Evolutionary conservation across 306 rosid genomes (phyloP), one percentile per base, ranked within the genome.

Genomic region (Quercus agrifolia): DNA sequence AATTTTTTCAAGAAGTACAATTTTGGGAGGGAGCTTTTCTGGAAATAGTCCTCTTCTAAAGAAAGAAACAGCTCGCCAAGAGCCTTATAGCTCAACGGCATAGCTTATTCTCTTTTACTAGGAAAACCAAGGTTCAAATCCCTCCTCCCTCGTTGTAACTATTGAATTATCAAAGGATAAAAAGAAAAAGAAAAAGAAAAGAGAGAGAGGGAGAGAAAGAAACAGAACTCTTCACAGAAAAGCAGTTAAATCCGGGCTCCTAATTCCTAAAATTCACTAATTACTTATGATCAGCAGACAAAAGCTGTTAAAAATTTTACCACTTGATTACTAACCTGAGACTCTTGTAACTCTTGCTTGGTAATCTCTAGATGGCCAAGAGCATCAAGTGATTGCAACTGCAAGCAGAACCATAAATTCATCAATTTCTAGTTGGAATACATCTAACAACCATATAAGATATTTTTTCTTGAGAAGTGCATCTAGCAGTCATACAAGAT

Each of bases 321-420:
- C 30, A 80, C 74, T 44, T 59, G 71, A 15, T 58, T 20, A 66
- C 90, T 82, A 71, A 94, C 97, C 97, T 63, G 84, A 38, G 33
- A 85, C 33, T 64, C 85, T 46, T 76, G 83, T 78, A 91, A 74
- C 69, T 90, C 92, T 78, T 85, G 88, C 91, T 79, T 77, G 6
- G 82, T 76, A 44, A 88, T 82, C 86, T 88, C 97, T 85, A 92
- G 75, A 51, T 76, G 83, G 71, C 93, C 92, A 67, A 94, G 87
- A 56, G 91, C 83, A 67, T 80, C 86, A 74, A 85, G 87, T 59
- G 98, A 91, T 85, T 91, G 94, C 86, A 94, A 74, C 98, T 94
- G 88, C 63, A 82, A 80, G 79, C 18, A 71, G 70, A 73, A 18
- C 81, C 68, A 72, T 67, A 62, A 56, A 74, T 76, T 44, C 41